Percentiles rank a stretch among this genome's conserved stretches.
phyloP scores from a whole-genome alignment of 805 yeast genomes.

The Metschnikowia corniflorae region DNA sequence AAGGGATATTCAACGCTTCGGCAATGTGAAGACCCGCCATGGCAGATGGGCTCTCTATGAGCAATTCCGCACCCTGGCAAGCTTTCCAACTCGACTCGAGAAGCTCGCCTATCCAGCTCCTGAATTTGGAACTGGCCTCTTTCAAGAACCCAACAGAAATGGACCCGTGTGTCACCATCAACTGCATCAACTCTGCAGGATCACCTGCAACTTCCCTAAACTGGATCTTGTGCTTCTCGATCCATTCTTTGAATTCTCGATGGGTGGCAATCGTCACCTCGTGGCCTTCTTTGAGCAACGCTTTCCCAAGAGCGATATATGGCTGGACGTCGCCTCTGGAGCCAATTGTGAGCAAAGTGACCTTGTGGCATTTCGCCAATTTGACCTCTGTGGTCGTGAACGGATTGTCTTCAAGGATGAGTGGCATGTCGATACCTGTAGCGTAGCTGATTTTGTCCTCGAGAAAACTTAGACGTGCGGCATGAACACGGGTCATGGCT shows the following conservation, averaged over 20 bases:
- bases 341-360: conserved; percentile 83
- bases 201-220: conserved; percentile 84
- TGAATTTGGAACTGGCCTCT: conserved; percentile 78
- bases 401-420: conserved; percentile 66
- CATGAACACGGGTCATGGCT: conserved; percentile 32
- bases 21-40: conserved; percentile 96
- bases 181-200: conserved; percentile 85
- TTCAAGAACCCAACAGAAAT: conserved; percentile 77
- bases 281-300: conserved; percentile 78
- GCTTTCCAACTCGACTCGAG: conserved; percentile 79
- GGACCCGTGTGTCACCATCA: conserved; percentile 89
- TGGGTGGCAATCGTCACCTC: conserved; percentile 83
- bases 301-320: conserved; percentile 84
- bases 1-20: conserved; percentile 85
- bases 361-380: conserved; percentile 52
- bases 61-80: conserved; percentile 74
- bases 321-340: conserved; percentile 98
- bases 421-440: conserved; percentile 63
- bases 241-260: conserved; percentile 74
- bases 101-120: conserved; percentile 78
- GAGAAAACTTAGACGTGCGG: conserved; percentile 60
- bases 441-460: conserved; percentile 63
- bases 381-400: conserved; percentile 45
- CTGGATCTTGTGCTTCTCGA: conserved; percentile 58
- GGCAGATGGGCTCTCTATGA: conserved; percentile 94